phyloP scores from a whole-genome alignment of 139 green algal genomes.

The Volvox africanus region DNA sequence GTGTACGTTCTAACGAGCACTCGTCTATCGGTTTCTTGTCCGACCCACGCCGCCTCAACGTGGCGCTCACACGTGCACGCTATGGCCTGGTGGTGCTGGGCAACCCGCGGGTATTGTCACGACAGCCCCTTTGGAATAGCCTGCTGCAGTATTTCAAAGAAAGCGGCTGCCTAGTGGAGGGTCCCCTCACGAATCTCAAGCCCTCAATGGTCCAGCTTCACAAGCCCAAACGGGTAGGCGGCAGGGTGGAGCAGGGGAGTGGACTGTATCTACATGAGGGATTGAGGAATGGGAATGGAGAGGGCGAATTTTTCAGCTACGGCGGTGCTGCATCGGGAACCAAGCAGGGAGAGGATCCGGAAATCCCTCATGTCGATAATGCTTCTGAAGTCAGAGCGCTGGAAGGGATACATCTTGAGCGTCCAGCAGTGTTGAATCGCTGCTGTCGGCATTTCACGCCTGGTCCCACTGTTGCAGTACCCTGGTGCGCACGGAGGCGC shows the following conservation, averaged over 20 bases:
- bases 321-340: too few relatives aligned
- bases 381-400: too few relatives aligned
- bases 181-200: conserved; percentile 93
- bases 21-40: conserved; percentile 96
- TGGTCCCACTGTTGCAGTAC: too few relatives aligned
- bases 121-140: conserved; percentile 89
- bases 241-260: background rate
- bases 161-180: conserved; percentile 91
- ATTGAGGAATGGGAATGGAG: too few relatives aligned
- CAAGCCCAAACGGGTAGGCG: conserved; percentile 65
- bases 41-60: conserved; percentile 96
- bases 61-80: conserved; percentile 93
- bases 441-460: too few relatives aligned
- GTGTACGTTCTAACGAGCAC: conserved; percentile 96
- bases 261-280: too few relatives aligned
- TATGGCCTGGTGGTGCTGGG: conserved; percentile 92
- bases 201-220: conserved; percentile 88
- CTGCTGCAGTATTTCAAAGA: conserved; percentile 95
- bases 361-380: too few relatives aligned
- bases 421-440: too few relatives aligned
- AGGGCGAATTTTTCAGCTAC: too few relatives aligned
- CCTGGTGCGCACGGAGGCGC: too few relatives aligned
- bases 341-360: too few relatives aligned
- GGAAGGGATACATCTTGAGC: too few relatives aligned
- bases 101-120: conserved; percentile 85